Percentiles rank a stretch among this genome's conserved stretches.
Evolutionary conservation across 2,329 filamentous ascomycete genomes (phyloP).

Genomic region (Malbranchea zuffiana): DNA sequence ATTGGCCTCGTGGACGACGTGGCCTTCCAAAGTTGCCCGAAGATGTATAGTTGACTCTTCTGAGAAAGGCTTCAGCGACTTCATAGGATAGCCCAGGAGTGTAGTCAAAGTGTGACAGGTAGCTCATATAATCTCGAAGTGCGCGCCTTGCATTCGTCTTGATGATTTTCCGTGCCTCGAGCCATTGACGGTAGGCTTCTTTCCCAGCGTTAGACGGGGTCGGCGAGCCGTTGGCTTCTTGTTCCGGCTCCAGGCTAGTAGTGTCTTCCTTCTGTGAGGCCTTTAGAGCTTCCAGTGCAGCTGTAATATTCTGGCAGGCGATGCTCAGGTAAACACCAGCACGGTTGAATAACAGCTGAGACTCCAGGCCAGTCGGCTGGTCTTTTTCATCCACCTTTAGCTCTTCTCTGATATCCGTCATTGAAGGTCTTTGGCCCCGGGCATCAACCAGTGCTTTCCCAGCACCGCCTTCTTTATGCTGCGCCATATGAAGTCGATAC

Average conservation of each 20-base stretch:
- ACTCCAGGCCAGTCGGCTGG: constrained; percentile 64
- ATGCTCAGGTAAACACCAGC: constrained; percentile 61
- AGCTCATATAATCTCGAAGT: constrained; percentile 61
- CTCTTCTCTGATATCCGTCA: constrained; percentile 39
- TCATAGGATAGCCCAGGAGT: constrained; percentile 57
- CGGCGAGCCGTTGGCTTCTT: constrained; percentile 6
- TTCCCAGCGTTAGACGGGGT: constrained; percentile 37
- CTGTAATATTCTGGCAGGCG: constrained; percentile 54
- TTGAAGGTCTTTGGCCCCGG: constrained; percentile 29
- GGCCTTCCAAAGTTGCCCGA: constrained; percentile 35
- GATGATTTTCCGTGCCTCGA: constrained; percentile 57
- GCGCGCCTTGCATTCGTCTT: constrained; percentile 66
- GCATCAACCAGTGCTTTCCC: constrained; percentile 36
- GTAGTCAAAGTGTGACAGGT: constrained; percentile 66
- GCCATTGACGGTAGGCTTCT: constrained; percentile 37
- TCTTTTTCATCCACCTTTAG: constrained; percentile 48
- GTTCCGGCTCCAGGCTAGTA: not conserved
- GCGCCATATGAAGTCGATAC: constrained; percentile 43
- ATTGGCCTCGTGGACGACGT: constrained; percentile 18
- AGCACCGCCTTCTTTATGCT: constrained; percentile 43
- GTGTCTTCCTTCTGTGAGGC: constrained; percentile 12
- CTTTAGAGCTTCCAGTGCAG: constrained; percentile 42
- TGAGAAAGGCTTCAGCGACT: constrained; percentile 41
- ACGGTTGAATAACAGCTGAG: constrained; percentile 65
- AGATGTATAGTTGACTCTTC: constrained; percentile 41